Evolutionary conservation across 352 stramenopile species (phyloP).

Genomic region (Pythium sukuiense): DNA sequence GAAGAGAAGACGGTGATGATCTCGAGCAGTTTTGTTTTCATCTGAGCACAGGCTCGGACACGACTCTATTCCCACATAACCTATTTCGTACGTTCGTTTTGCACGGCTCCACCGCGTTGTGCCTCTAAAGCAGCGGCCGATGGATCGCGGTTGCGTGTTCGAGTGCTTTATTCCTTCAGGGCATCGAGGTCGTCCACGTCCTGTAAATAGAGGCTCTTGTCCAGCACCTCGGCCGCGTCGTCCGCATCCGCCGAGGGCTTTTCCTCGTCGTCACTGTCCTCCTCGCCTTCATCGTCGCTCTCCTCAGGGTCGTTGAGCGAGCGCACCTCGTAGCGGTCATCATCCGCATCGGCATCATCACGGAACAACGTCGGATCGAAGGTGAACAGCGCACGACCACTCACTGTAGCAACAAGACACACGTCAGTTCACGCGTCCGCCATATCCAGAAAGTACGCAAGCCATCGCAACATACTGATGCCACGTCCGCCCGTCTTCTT

Average conservation of each 20-base stretch:
- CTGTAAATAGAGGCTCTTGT: conserved; percentile 86
- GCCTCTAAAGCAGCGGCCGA: neutral
- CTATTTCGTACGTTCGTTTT: conserved; percentile 20
- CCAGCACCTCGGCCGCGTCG: conserved; percentile 61
- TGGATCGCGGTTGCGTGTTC: neutral
- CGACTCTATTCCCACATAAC: conserved; percentile 34
- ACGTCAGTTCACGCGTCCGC: neutral
- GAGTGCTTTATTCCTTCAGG: conserved; percentile 63
- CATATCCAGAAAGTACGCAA: conserved; percentile 19
- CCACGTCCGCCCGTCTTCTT: conserved; percentile 84
- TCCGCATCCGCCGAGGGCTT: conserved; percentile 45
- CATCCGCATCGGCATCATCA: conserved; percentile 88
- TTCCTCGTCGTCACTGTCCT: conserved; percentile 33
- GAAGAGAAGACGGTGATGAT: neutral
- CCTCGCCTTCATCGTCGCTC: conserved; percentile 17
- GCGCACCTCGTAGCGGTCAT: conserved; percentile 80
- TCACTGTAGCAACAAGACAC: conserved; percentile 53
- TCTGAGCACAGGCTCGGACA: conserved; percentile 30
- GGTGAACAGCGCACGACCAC: conserved; percentile 89
- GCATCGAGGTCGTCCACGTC: conserved; percentile 74
- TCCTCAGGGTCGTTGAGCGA: conserved; percentile 54
- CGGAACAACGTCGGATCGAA: conserved; percentile 90
- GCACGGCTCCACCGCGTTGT: conserved; percentile 1
- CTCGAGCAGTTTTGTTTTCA: conserved; percentile 3
- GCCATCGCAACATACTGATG: conserved; percentile 66